Conservation (phyloP, 1,284 basidiomycete genomes). For the Pseudozyma tsukubaensis region DNA sequence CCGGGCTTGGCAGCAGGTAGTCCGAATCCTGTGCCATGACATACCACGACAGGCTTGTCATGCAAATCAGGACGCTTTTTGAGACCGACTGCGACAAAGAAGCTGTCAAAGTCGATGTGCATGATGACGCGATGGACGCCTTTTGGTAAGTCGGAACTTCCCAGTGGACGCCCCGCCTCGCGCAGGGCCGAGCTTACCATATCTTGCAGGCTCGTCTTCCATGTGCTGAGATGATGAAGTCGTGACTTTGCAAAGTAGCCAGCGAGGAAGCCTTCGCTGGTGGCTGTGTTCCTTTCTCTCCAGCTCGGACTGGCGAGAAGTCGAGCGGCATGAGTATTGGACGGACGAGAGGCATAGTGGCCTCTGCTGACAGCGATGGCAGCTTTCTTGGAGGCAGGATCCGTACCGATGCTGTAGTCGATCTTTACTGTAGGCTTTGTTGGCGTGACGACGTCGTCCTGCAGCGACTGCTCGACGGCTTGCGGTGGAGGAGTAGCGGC, state of each 20-base stretch:
- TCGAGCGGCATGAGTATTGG: slow-evolving; percentile 56
- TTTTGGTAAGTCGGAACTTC: slow-evolving; percentile 70
- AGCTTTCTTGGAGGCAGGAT: slow-evolving; percentile 36
- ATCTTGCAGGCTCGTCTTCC: slow-evolving; percentile 88
- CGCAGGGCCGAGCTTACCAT: slow-evolving; percentile 75
- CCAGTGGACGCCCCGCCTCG: slow-evolving; percentile 78
- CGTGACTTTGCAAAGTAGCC: slow-evolving; percentile 91
- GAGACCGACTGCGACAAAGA: slow-evolving; percentile 78
- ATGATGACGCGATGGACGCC: slow-evolving; percentile 67
- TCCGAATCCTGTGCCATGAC: slow-evolving; percentile 76
- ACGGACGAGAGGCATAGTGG: slow-evolving; percentile 48
- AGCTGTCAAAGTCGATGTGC: slow-evolving; percentile 82
- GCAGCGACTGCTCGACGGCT: too few relatives aligned
- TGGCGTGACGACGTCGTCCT: slow-evolving; percentile 9
- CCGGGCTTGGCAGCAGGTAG: slow-evolving; percentile 28
- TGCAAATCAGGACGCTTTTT: slow-evolving; percentile 55
- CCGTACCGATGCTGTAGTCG: slow-evolving; percentile 46
- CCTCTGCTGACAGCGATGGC: slow-evolving; percentile 25
- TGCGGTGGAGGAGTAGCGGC: too few relatives aligned
- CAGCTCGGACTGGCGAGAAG: slow-evolving; percentile 72
- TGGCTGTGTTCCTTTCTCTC: slow-evolving; percentile 86
- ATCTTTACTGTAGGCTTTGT: slow-evolving; percentile 22
- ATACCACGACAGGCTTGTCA: slow-evolving; percentile 84
- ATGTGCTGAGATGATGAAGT: slow-evolving; percentile 88
- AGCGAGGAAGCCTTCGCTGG: slow-evolving; percentile 84